These are phyloP conservation scores for Calcarisporium arbuscula DNA, from an alignment of 2,329 filamentous ascomycete genomes.

Conservation along the genomic window DNA sequence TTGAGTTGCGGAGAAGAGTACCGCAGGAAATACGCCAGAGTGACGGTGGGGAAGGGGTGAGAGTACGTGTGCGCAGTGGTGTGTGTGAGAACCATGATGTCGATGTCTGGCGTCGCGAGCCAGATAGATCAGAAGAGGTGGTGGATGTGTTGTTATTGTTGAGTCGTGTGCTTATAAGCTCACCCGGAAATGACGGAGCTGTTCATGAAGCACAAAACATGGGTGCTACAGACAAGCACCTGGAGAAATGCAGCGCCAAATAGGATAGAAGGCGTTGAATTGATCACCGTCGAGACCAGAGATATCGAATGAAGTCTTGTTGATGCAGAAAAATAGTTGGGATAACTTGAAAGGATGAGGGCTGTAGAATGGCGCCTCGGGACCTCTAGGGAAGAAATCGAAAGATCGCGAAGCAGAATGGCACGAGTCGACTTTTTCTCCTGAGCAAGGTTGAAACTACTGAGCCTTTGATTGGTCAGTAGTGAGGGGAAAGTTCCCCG, in stretches of 20 bases:
- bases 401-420: constrained; percentile 13
- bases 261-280: background rate
- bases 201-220: constrained; percentile 14
- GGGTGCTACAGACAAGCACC: constrained; percentile 9
- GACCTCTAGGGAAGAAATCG: constrained; percentile 13
- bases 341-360: constrained; percentile 1
- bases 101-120: constrained; percentile 10
- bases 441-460: constrained; percentile 4
- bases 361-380: constrained; percentile 6
- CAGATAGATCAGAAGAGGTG: background rate
- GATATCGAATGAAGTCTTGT: constrained; percentile 4
- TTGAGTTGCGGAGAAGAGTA: constrained; percentile 68
- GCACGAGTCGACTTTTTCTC: constrained; percentile 13
- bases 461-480: constrained; percentile 23
- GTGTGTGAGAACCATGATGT: constrained; percentile 56
- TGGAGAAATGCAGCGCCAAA: constrained; percentile 1
- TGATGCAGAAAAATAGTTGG: constrained; percentile 4
- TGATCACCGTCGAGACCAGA: background rate
- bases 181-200: constrained; percentile 14
- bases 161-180: constrained; percentile 12
- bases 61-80: constrained; percentile 66
- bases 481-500: constrained; percentile 20
- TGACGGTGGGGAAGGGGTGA: constrained; percentile 78
- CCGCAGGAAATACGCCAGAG: constrained; percentile 82
- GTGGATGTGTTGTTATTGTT: constrained; percentile 1